A percentile compares a stretch with the other conserved stretches of the same genome.
phyloP scores from a whole-genome alignment of 495 filamentous ascomycete genomes.

The Penicillium desertorum region DNA sequence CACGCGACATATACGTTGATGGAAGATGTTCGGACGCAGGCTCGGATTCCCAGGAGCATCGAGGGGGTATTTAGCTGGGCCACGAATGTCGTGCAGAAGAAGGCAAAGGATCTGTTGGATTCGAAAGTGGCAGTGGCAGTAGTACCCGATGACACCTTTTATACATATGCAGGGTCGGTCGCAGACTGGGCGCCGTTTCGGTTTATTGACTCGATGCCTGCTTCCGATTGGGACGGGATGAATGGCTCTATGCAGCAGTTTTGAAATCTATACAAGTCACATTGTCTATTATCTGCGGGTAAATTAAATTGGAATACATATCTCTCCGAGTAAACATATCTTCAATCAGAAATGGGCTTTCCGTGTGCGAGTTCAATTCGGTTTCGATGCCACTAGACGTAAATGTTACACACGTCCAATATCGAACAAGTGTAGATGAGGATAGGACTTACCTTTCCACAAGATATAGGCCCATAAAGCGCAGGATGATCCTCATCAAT shows the following conservation, averaged over 20 bases:
- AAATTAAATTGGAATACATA: neutral
- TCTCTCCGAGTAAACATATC: neutral
- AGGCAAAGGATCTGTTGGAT: constrained; percentile 7
- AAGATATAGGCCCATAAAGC: constrained; percentile 57
- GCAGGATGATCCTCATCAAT: constrained; percentile 52
- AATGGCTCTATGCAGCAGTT: constrained; percentile 6
- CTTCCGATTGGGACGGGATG: constrained; percentile 7
- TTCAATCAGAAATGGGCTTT: neutral
- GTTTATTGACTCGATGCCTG: constrained; percentile 14
- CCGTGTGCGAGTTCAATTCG: constrained; percentile 51
- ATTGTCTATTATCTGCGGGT: neutral
- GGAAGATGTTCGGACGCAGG: constrained; percentile 13
- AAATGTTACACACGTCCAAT: constrained; percentile 8
- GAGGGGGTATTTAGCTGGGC: constrained; percentile 13
- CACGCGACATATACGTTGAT: constrained; percentile 15
- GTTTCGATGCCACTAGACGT: constrained; percentile 27
- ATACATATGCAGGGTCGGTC: constrained; percentile 5
- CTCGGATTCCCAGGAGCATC: constrained; percentile 10
- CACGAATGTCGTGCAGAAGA: constrained; percentile 12
- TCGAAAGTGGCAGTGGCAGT: constrained; percentile 3
- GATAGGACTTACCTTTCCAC: constrained; percentile 41
- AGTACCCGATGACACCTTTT: constrained; percentile 1
- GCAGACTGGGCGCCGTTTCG: constrained; percentile 15
- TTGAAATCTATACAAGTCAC: neutral
- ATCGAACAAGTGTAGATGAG: neutral